These are phyloP conservation scores for Spinellus fusiger DNA, from an alignment of 192 early-diverging fungal genomes.

Conservation along the genomic window DNA sequence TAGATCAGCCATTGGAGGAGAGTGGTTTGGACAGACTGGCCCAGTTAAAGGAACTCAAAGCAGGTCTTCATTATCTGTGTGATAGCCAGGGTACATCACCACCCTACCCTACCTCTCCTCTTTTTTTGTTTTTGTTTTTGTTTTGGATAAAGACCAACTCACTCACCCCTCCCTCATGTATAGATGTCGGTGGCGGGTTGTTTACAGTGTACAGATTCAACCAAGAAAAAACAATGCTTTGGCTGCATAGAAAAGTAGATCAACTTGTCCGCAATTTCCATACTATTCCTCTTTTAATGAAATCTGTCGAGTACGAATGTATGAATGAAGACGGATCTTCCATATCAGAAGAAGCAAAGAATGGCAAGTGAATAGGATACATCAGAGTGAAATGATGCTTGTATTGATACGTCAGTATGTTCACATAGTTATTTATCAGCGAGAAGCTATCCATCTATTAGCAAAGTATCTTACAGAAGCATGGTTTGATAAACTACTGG, in stretches of 20 bases:
- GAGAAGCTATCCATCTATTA: slow-evolving; percentile 2
- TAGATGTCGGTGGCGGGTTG: neutral
- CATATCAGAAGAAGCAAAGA: neutral
- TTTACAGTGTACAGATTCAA: slow-evolving; percentile 10
- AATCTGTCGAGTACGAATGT: neutral
- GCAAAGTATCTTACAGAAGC: slow-evolving; percentile 3
- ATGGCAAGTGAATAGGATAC: neutral
- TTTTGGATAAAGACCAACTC: neutral
- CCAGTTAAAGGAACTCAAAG: neutral
- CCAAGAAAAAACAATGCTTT: neutral
- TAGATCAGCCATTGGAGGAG: neutral
- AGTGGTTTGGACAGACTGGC: neutral
- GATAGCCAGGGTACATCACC: neutral
- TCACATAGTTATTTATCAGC: neutral
- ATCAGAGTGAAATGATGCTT: neutral
- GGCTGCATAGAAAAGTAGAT: slow-evolving; percentile 8
- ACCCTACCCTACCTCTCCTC: too few relatives aligned
- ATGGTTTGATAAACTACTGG: slow-evolving; percentile 6
- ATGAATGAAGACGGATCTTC: neutral
- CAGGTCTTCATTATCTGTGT: slow-evolving; percentile 9
- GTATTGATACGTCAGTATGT: neutral
- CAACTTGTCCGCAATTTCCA: neutral
- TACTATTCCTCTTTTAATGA: neutral
- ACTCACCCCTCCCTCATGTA: neutral
- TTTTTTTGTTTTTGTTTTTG: too few relatives aligned